These are phyloP conservation scores for Singerocomus inundabilis DNA, from an alignment of 1,284 basidiomycete genomes.

Conservation along the genomic window DNA sequence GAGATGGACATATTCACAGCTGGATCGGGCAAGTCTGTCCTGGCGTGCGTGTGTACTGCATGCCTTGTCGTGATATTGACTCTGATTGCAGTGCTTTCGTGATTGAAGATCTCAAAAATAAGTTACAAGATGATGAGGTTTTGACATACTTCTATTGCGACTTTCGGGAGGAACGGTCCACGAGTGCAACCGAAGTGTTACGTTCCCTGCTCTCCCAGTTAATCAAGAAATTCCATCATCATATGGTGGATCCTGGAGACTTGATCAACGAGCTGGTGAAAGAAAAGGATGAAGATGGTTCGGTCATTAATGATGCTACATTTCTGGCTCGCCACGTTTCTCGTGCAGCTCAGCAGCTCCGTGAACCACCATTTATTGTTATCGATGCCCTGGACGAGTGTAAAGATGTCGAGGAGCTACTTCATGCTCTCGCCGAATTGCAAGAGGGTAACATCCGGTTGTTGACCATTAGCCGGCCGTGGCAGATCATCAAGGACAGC, in stretches of 20 bases:
- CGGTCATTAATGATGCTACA: background rate
- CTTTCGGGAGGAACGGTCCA: constrained; percentile 10
- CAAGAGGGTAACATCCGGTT: no score
- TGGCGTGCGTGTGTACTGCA: background rate
- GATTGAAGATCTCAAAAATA: background rate
- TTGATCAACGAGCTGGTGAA: background rate
- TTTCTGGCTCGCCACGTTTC: constrained; percentile 2
- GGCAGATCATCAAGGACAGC: background rate
- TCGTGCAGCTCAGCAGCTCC: background rate
- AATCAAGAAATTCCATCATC: background rate
- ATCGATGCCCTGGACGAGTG: constrained; percentile 18
- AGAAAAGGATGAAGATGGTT: background rate
- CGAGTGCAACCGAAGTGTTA: constrained; percentile 6
- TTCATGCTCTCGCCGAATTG: background rate
- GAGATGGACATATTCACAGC: background rate
- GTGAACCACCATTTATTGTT: constrained; percentile 4
- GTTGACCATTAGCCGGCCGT: no score
- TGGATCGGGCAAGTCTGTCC: background rate
- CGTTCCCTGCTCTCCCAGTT: constrained; percentile 11
- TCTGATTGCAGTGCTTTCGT: background rate
- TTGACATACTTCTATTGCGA: constrained; percentile 14
- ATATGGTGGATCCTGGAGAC: background rate
- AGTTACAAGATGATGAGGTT: background rate
- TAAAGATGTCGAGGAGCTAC: background rate
- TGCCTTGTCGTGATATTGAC: background rate